Evolutionary conservation across 768 basidiomycete species (phyloP).

Genomic region (Tricholoma furcatifolium): DNA sequence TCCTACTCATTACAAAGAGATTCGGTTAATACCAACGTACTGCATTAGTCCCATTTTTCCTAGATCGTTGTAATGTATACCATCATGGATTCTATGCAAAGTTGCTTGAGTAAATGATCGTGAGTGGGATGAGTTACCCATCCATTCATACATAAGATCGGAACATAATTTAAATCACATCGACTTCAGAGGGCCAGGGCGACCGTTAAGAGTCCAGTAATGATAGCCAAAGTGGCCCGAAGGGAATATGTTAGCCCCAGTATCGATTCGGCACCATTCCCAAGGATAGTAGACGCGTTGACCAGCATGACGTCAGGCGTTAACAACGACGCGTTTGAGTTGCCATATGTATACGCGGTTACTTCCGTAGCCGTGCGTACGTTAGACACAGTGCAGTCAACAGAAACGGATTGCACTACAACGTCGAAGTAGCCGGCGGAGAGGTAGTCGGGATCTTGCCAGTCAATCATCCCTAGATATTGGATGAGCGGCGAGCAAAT

Average conservation of each 20-base stretch:
- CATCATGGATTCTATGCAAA: not conserved
- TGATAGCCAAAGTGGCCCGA: constrained; percentile 22
- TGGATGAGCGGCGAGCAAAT: not conserved
- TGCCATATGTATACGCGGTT: constrained; percentile 64
- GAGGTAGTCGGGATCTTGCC: constrained; percentile 74
- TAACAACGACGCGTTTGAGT: constrained; percentile 45
- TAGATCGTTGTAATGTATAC: constrained; percentile 1
- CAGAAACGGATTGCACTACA: constrained; percentile 55
- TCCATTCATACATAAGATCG: too few species aligned
- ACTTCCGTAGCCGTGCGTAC: constrained; percentile 38
- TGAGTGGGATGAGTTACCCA: not conserved
- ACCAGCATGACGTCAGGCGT: constrained; percentile 57
- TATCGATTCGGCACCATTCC: constrained; percentile 33
- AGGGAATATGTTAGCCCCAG: constrained; percentile 7
- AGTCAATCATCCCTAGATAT: constrained; percentile 67
- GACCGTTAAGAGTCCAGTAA: constrained; percentile 21
- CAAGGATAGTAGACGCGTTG: constrained; percentile 56
- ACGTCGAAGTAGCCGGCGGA: constrained; percentile 76
- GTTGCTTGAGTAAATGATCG: not conserved
- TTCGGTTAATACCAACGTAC: constrained; percentile 6
- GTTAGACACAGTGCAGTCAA: constrained; percentile 59
- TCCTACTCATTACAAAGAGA: constrained; percentile 5
- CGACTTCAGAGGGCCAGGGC: constrained; percentile 18
- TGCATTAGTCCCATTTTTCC: not conserved
- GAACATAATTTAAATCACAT: too few species aligned